Base-by-base conservation (phyloP, 352 stramenopile genomes). In the Paralagenidium karlingii region DNA sequence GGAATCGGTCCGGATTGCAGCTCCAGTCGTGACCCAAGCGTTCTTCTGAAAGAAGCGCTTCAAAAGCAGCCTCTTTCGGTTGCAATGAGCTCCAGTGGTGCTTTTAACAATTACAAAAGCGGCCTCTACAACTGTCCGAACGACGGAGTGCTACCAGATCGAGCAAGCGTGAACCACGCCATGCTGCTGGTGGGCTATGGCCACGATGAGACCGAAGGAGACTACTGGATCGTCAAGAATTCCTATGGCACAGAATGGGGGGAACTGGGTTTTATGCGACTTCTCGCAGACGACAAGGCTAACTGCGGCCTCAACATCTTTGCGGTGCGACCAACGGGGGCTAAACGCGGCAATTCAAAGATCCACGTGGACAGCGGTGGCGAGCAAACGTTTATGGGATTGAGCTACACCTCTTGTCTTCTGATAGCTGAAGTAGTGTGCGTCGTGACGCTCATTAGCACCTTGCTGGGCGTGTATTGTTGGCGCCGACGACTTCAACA, bases 181-280 rank as follows among this genome's bases (percentile, higher is more conserved):
- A 38, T 89, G 20, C 48, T 85, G 36, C 63, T 89, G 11, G 76
- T 89, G 2, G 76, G 76, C 24, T 86, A 89, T 49, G 76, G 63
- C 26, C 45, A 20, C n/a, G 27, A 29, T 1, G 25, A 29, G 16
- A 15, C 13, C 2, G 11, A 30, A n/a, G 43, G 43, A 2, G 50
- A 82, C 32, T 89, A 80, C 29, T 86, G 76, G 76, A 69, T 86
- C 29, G 42, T 89, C 15, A 89, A 89, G 47, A 89, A 89, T 55
- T 89, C 71, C 44, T 89, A 89, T 58, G 57, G 67, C 3, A 47
- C 53, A 12, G 62, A 62, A 15, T 89, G 76, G 76, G 71, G 75
- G 5, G 66, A 83, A 21, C 65, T 76, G 33, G 68, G 76, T 7
- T 86, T 78, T 43, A 26, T 86, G 24, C 47, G 64, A 12, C 53